Evolutionary conservation across 2,329 filamentous ascomycete genomes (phyloP), one percentile per base, ranked within the genome.

Genomic region (Berkeleyomyces rouxiae): DNA sequence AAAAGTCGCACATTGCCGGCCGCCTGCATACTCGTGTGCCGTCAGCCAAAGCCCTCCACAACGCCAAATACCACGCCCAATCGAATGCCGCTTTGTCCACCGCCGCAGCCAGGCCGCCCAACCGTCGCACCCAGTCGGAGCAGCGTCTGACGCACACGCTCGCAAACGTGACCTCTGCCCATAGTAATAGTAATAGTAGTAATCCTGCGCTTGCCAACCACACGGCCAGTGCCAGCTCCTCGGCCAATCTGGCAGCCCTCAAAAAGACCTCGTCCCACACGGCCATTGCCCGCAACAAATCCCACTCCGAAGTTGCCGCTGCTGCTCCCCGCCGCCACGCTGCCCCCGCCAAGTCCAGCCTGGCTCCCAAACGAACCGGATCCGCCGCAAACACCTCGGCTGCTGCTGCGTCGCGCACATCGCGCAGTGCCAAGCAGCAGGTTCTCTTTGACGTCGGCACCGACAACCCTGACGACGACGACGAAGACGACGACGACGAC

Each of bases 391-490:
- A 64, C 44, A 46, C 47, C 46, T 57, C 37, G 11, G 33, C 46
- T 46, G 43, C 53, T 7, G 55, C 43, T 23, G 16, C 42, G 16
- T 82, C 82, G 69, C 78, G 79, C 63, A 75, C 77, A 33, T 72
- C 76, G 10, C 81, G 79, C 61, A 61, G 71, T 39, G 67, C 67
- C 67, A 81, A 79, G 69, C 71, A 72, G 36, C 78, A 80, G 66
- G 83, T 85, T 40, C 82, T 84, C 68, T 86, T 86, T 67, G 82
- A 84, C 68, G 75, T 86, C 61, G 83, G 82, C 61, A 78, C 75
- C 68, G 76, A 73, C 74, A 47, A 63, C 31, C 49, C 40, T 66
- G 74, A 74, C 58, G 71, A 71, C 46, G 77, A 81, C 62, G 81
- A 82, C 75, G 82, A 82, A 33, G 31, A 77, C 69, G 72, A 71